Evolutionary conservation across 352 stramenopile genomes (phyloP), one percentile per base, ranked within the genome.

Genomic region (Pythium apleroticum): DNA sequence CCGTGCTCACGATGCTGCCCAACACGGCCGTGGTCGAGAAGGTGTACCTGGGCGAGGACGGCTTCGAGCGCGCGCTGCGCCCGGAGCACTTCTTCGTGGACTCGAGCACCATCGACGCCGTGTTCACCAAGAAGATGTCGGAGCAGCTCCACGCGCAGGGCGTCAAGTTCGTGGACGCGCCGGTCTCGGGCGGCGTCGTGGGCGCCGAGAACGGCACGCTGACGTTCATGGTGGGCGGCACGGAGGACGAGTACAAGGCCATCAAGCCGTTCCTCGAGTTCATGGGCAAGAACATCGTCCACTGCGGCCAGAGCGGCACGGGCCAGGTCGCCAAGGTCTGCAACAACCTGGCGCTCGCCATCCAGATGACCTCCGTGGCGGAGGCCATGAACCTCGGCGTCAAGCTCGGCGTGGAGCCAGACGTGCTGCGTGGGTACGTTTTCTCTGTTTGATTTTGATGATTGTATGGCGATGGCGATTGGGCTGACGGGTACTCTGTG

Each of bases 261-360:
- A 77, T 92, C 52, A 91, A 91, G 74, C 83, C 86, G 19, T 65
- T 98, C 28, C 74, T 99, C 31, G 63, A 88, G 56, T 71, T 75
- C 19, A 99, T 99, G 97, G 97, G 97, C 31, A 88, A 93, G 65
- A 97, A 97, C 69, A 81, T 98, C 20, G 85, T 99, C 48, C 81
- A 97, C 69, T 98, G 93, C 65, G 97, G 97, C 37, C 81, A 64
- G 11, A 87, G 85, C 65, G 97, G 97, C 84, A 84, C 48, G 10
- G 87, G 85, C 17, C 85, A 96, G 59, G 73, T 92, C 57, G 93
- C 95, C 46, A 99, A 99, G 84, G 76, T 99, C 28, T 99, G 96
- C 81, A 99, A 99, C 85, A 99, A 99, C 78, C 69, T 99, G 45
- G 86, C 95, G n/a, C 76, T 99, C 17, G 96, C 90, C 8, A 98